Percentiles rank a stretch among this genome's conserved stretches.
These are phyloP conservation scores for Ilyonectria mors-panacis DNA, from an alignment of 2,329 filamentous ascomycete species.

Conservation along the genomic window DNA sequence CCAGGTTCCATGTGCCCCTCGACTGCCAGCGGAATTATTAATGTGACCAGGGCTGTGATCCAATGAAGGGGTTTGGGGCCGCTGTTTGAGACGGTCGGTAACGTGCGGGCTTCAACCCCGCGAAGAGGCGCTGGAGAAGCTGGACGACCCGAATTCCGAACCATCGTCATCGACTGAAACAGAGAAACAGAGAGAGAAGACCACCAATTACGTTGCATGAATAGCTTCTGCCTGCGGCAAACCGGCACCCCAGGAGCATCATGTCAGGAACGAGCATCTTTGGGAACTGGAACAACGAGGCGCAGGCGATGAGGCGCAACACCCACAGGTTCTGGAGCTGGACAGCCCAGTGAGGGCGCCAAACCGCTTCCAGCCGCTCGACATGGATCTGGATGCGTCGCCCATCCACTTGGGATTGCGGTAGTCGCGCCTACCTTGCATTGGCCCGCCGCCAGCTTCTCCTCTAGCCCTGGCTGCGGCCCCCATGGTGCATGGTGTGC, in stretches of 20 bases:
- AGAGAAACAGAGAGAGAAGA: background rate
- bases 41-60: background rate
- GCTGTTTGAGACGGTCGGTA: background rate
- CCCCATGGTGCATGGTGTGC: background rate
- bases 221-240: background rate
- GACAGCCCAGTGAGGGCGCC: background rate
- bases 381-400: background rate
- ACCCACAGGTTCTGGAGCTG: background rate
- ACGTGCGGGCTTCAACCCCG: background rate
- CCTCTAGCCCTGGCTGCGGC: constrained; percentile 16
- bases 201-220: no score
- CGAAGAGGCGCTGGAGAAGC: background rate
- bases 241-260: background rate
- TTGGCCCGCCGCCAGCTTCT: constrained; percentile 10
- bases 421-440: constrained; percentile 14
- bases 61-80: background rate
- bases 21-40: background rate
- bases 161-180: background rate
- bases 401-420: background rate
- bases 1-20: background rate
- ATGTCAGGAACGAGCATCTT: background rate
- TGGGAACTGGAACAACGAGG: background rate
- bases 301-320: constrained; percentile 3
- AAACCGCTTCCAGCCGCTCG: background rate
- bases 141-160: no score